These are phyloP conservation scores for Lipomyces yamanashiensis DNA, from an alignment of 805 yeast species.

Conservation along the genomic window DNA sequence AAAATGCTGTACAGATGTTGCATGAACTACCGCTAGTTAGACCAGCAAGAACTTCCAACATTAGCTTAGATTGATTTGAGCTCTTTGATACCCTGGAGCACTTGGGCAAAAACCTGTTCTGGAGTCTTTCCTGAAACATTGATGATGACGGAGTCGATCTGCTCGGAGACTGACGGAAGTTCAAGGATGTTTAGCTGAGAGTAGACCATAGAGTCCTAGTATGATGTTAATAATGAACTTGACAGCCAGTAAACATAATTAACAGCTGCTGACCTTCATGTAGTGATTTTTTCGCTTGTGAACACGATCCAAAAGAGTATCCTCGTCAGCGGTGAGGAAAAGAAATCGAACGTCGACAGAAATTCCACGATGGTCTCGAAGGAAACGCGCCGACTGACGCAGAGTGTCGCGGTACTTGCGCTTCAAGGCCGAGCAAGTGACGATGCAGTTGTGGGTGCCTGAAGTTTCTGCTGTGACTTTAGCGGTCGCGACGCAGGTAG, in stretches of 20 bases:
- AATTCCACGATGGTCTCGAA: conserved; percentile 33
- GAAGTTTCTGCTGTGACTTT: conserved; percentile 34
- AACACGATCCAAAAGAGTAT: conserved; percentile 66
- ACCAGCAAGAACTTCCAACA: background rate
- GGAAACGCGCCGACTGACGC: conserved; percentile 44
- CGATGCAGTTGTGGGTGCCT: conserved; percentile 51
- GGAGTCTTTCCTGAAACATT: conserved; percentile 32
- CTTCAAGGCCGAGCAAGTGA: conserved; percentile 87
- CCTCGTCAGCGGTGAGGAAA: conserved; percentile 67
- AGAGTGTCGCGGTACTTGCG: conserved; percentile 69
- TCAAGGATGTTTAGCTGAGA: conserved; percentile 36
- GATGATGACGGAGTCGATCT: conserved; percentile 31
- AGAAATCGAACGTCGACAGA: conserved; percentile 58
- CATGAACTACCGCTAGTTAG: background rate
- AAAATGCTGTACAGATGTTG: background rate
- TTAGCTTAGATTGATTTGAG: background rate
- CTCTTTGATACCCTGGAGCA: conserved; percentile 12
- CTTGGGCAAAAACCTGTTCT: conserved; percentile 23
- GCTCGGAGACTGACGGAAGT: conserved; percentile 35
- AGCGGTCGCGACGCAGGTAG: conserved; percentile 47
- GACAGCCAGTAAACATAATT: background rate
- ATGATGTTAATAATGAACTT: background rate
- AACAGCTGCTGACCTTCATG: conserved; percentile 60
- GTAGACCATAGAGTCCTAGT: conserved; percentile 37
- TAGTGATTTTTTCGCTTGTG: conserved; percentile 71